Evolutionary conservation across 169 alveolate species (phyloP).

Genomic region (Plasmodium adleri): DNA sequence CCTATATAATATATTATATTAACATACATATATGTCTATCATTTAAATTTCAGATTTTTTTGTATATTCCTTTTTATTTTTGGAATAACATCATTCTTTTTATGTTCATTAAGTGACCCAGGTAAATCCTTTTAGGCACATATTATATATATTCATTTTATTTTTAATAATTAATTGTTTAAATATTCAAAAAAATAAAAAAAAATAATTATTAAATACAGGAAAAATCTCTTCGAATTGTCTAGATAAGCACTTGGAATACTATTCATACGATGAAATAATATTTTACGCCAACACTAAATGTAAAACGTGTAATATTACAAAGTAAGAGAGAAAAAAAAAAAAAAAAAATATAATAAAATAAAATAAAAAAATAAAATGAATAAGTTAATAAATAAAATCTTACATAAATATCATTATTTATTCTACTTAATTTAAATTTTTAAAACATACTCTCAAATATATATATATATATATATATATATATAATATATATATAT

Average conservation of each 20-base stretch:
- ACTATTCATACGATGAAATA: constrained; percentile 35
- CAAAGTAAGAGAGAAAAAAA: constrained; percentile 33
- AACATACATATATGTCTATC: constrained; percentile 1
- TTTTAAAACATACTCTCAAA: neutral
- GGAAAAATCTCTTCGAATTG: constrained; percentile 25
- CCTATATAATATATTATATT: neutral
- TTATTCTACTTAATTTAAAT: no score
- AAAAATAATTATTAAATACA: constrained; percentile 12
- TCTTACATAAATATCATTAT: no score
- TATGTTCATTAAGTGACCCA: constrained; percentile 49
- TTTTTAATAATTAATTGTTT: neutral
- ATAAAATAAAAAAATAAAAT: neutral
- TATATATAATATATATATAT: no score
- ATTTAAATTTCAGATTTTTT: constrained; percentile 9
- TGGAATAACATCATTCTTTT: constrained; percentile 26
- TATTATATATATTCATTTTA: neutral
- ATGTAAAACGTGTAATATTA: constrained; percentile 43
- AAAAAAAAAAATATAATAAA: neutral
- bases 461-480: neutral
- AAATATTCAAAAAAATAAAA: constrained; percentile 4
- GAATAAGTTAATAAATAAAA: no score
- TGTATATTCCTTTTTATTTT: constrained; percentile 22
- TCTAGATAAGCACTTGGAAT: constrained; percentile 41
- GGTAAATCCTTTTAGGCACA: constrained; percentile 23
- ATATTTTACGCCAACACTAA: constrained; percentile 25